A percentile compares a stretch with the other conserved stretches of the same genome.
Evolutionary conservation across 306 rosid species (phyloP).

Genomic region (Acacia acuminata): DNA sequence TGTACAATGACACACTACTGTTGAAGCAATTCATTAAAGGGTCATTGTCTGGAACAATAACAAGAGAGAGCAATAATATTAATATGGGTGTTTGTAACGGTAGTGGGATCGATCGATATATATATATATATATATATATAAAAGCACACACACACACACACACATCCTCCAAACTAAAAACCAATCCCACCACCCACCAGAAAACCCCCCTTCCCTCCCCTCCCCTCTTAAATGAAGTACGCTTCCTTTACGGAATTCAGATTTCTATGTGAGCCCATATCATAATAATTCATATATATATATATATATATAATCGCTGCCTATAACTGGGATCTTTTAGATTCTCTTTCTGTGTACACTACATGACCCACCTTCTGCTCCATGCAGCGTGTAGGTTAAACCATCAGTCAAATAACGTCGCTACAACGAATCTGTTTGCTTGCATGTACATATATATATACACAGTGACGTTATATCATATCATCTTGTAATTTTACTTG

Average conservation of each 20-base stretch:
- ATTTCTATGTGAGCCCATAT: neutral
- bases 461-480: neutral
- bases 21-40: neutral
- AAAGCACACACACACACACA: no score
- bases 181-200: conserved; percentile 15
- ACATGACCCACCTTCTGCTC: neutral
- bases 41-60: neutral
- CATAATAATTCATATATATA: neutral
- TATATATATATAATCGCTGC: neutral
- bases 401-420: neutral
- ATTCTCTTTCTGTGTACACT: neutral
- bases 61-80: neutral
- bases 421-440: neutral
- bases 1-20: conserved; percentile 14
- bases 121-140: no score
- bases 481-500: neutral
- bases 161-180: neutral
- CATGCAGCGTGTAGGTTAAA: neutral
- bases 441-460: neutral
- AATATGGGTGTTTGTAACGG: neutral
- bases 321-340: conserved; percentile 20
- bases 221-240: conserved; percentile 36
- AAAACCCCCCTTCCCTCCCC: neutral
- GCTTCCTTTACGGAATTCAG: neutral
- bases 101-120: neutral